Percentiles rank a stretch among this genome's conserved stretches.
These are phyloP conservation scores for Zygoascus tannicola DNA, from an alignment of 805 yeast species.

Conservation along the genomic window DNA sequence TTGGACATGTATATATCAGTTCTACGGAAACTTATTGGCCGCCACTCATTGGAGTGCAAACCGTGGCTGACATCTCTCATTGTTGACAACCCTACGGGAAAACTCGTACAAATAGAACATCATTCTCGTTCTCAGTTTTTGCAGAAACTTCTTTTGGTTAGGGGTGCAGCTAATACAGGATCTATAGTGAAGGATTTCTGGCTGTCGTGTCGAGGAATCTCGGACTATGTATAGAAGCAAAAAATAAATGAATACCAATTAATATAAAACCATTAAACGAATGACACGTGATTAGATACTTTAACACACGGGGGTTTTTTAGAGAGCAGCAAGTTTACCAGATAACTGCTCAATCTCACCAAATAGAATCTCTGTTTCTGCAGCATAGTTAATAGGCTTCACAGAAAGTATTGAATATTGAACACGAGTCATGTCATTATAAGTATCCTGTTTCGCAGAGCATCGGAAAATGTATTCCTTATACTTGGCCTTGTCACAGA, in stretches of 20 bases:
- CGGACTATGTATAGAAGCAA: slow-evolving; percentile 14
- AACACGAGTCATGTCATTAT: slow-evolving; percentile 62
- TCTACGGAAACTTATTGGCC: slow-evolving; percentile 22
- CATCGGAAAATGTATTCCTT: slow-evolving; percentile 66
- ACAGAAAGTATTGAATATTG: slow-evolving; percentile 58
- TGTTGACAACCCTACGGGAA: slow-evolving; percentile 12
- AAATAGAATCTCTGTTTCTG: slow-evolving; percentile 22
- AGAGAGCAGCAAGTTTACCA: not conserved
- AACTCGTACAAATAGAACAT: slow-evolving; percentile 9
- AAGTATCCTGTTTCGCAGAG: slow-evolving; percentile 75
- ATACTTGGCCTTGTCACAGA: slow-evolving; percentile 46
- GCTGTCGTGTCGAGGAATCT: slow-evolving; percentile 26
- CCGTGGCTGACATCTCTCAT: slow-evolving; percentile 14
- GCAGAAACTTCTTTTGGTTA: slow-evolving; percentile 22
- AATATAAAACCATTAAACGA: not conserved
- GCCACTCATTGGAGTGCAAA: slow-evolving; percentile 13
- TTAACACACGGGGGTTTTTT: no score
- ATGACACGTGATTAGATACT: not conserved
- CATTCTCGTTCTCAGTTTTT: slow-evolving; percentile 18
- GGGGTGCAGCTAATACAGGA: slow-evolving; percentile 24
- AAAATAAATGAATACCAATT: not conserved
- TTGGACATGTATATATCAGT: slow-evolving; percentile 35
- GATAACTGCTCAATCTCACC: slow-evolving; percentile 8
- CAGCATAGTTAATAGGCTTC: slow-evolving; percentile 25
- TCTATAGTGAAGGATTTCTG: slow-evolving; percentile 26